Conservation (phyloP, 2,329 filamentous ascomycete genomes). For the Claviceps paspali region DNA sequence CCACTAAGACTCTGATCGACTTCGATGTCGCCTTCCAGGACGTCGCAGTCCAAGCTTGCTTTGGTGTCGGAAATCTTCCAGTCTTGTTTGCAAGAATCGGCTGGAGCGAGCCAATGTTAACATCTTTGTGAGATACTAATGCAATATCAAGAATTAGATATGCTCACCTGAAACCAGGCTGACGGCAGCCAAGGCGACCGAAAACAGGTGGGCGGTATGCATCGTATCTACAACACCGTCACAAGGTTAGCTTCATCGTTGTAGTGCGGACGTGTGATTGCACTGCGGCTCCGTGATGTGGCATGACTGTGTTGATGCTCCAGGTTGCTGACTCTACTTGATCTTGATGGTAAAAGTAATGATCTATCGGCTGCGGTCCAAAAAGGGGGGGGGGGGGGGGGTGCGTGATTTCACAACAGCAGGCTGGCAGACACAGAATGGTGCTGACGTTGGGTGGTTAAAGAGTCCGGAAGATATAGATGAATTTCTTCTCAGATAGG, state of each 20-base stretch:
- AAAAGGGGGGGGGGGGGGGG: too few relatives aligned
- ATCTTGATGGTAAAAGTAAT: conserved; percentile 4
- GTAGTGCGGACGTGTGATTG: too few relatives aligned
- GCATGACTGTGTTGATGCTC: too few relatives aligned
- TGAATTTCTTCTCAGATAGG: conserved; percentile 1
- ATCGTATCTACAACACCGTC: conserved; percentile 19
- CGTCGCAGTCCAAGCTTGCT: conserved; percentile 49
- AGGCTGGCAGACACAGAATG: conserved; percentile 11
- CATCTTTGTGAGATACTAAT: too few relatives aligned
- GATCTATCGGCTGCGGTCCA: conserved; percentile 11
- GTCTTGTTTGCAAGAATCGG: conserved; percentile 29
- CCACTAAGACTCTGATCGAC: conserved; percentile 43
- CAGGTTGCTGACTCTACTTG: conserved; percentile 10
- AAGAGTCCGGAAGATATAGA: neutral
- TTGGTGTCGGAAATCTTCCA: conserved; percentile 51
- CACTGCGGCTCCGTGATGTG: too few relatives aligned
- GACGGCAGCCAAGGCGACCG: conserved; percentile 29
- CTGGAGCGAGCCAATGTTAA: too few relatives aligned
- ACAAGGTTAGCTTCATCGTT: conserved; percentile 1
- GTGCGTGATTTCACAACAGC: too few relatives aligned
- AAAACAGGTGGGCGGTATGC: conserved; percentile 29
- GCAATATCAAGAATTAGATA: too few relatives aligned
- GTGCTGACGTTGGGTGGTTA: conserved; percentile 6
- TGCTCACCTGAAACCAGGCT: conserved; percentile 28
- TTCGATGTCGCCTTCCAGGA: conserved; percentile 51